Percentiles rank a stretch among this genome's conserved stretches.
These are phyloP conservation scores for Trametes gibbosa DNA, from an alignment of 768 basidiomycete species.

Conservation along the genomic window DNA sequence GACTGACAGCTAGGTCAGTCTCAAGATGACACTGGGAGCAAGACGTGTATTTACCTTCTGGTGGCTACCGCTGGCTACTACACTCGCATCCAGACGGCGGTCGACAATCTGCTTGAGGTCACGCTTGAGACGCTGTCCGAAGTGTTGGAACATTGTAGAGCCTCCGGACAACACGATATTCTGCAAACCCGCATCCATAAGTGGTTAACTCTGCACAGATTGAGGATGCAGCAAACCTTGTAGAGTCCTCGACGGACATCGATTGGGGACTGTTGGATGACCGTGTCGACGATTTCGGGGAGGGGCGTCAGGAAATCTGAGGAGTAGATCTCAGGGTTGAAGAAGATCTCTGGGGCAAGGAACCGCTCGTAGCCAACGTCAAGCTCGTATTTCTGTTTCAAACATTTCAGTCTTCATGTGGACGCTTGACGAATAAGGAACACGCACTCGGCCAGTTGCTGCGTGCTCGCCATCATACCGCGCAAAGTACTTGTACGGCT, in stretches of 20 bases:
- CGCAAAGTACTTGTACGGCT: slow-evolving; percentile 93
- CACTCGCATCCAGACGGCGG: slow-evolving; percentile 78
- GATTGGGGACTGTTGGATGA: slow-evolving; percentile 94
- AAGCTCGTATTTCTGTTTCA: slow-evolving; percentile 72
- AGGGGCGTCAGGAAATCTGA: slow-evolving; percentile 97
- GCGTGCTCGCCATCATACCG: slow-evolving; percentile 91
- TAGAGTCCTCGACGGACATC: slow-evolving; percentile 96
- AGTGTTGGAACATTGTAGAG: slow-evolving; percentile 99
- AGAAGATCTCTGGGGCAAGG: slow-evolving; percentile 98
- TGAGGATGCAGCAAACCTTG: slow-evolving; percentile 53
- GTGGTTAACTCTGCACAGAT: not conserved
- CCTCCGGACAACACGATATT: slow-evolving; percentile 98
- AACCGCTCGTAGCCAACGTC: slow-evolving; percentile 99
- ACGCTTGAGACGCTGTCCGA: slow-evolving; percentile 93
- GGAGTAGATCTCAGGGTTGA: slow-evolving; percentile 98
- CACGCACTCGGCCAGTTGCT: slow-evolving; percentile 82
- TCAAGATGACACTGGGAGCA: not conserved
- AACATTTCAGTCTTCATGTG: not conserved
- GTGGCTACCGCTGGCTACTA: slow-evolving; percentile 66
- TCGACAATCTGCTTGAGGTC: slow-evolving; percentile 95
- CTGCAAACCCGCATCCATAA: slow-evolving; percentile 36
- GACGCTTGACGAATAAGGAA: not conserved
- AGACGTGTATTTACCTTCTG: slow-evolving; percentile 55
- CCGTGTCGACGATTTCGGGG: slow-evolving; percentile 92
- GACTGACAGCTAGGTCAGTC: slow-evolving; percentile 49